Evolutionary conservation across 2,329 filamentous ascomycete genomes (phyloP), one percentile per base, ranked within the genome.

Genomic region (Fusarium nygamai): DNA sequence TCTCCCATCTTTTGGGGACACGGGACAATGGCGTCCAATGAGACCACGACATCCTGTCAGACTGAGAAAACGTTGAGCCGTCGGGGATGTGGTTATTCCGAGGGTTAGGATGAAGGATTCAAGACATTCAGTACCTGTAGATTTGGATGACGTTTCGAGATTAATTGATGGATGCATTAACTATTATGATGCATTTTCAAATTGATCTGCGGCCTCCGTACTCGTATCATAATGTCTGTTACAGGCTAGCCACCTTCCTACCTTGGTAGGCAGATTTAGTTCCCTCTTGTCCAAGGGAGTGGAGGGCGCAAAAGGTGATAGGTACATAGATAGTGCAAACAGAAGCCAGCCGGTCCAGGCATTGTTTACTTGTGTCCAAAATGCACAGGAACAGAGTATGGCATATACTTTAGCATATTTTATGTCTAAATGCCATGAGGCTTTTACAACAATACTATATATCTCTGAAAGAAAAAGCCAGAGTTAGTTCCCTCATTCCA

Each of bases 51-150:
- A 51, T 57, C 48, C n/a, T 46, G 54, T 70, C 36, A 64, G 48
- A 54, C 53, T 60, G 57, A 56, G 57, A 69, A 60, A 72, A 71
- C 44, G 56, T 74, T 69, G 38, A 59, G 61, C 68, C 64, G 71
- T 50, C 72, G 71, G 72, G 43, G 36, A 34, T 41, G 27, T 46
- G 10, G 29, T 74, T 75, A 67, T 74, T 74, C 72, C 72, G 72
- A 54, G 31, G 34, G 27, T 53, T 33, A 27, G 27, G 36, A 61
- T 47, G 53, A 51, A 60, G 43, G 57, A 60, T 60, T 31, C 16
- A 38, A 51, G 43, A n/a, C 43, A 38, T 51, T 29, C 22, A 20
- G 57, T 59, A n/a, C 31, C 24, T 39, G 61, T 51, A 65, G 47
- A 43, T 63, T 33, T 59, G 27, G 27, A 60, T 47, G 61, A 47